Evolutionary conservation across 371 early-diverging fungal genomes (phyloP), one percentile per base, ranked within the genome.

Genomic region (Mucor sp.): DNA sequence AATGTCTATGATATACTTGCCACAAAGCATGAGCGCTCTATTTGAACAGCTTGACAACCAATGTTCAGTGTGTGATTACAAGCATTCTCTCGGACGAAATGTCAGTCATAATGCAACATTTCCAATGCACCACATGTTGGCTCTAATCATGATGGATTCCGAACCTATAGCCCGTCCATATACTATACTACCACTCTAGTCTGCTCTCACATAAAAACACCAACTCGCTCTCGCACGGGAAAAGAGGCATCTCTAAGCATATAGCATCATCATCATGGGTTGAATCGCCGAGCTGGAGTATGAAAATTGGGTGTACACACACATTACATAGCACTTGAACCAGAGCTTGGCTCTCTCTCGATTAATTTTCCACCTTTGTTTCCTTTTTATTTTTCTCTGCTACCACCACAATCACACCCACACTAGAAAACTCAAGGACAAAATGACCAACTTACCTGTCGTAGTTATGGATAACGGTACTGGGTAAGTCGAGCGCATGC

Each of bases 391-490:
- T 56, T 56, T 32, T 56, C 56, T 56, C 15, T 56, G 15, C 32
- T 3, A 27, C 32, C 15, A 25, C 56, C 12, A 15, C 32, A 56
- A 9, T 6, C 4, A 17, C 6, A 33, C 33, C 3, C 8, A 30
- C 30, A 30, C 33, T 6, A 33, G 28, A 19, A 23, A 56, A 56
- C 28, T 7, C 17, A 56, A 27, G 27, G 23, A 23, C 11, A 56
- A 68, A 67, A 81, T 83, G 83, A 79, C 76, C 69, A 79, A 79
- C 74, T 79, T 88, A 65, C 91, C 93, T 61, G 90, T 92, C 25
- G 94, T 95, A 59, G 93, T 95, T 75, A 94, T 95, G 79, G 96
- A 95, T 79, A 95, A 95, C 86, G 96, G 96, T 71, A 95, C 96
- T 55, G 96, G 96, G 95, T 94, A 89, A 73, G 89, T 67, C 8